phyloP scores from a whole-genome alignment of 2,329 filamentous ascomycete species.

The Calonectria honghensis region DNA sequence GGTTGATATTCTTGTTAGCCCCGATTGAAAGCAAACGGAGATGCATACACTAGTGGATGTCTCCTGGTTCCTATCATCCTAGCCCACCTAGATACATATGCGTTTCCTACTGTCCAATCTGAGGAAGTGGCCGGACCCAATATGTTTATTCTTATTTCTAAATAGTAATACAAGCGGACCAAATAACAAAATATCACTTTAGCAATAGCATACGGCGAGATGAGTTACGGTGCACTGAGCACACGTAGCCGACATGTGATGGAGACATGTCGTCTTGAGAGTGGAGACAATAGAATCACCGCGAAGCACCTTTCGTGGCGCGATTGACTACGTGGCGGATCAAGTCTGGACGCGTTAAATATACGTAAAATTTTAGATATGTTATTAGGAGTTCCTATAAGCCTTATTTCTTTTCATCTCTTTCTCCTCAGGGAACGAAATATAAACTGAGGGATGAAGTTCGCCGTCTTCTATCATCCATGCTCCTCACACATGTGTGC shows the following conservation, averaged over 20 bases:
- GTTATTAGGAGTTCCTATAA: no score
- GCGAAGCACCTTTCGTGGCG: background rate
- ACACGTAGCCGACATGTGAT: background rate
- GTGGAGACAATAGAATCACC: background rate
- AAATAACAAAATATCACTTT: background rate
- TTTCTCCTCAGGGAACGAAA: background rate
- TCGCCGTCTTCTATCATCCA: background rate
- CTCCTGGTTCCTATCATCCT: background rate
- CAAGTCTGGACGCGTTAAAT: background rate
- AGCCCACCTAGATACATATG: background rate
- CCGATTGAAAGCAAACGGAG: background rate
- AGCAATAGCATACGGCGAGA: background rate
- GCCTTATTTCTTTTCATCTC: background rate
- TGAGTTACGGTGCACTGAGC: background rate
- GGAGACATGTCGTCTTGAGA: background rate
- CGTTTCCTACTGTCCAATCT: background rate
- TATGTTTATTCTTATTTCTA: background rate
- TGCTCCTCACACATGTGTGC: background rate
- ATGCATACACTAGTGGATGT: background rate
- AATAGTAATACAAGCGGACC: background rate
- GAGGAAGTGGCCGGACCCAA: background rate
- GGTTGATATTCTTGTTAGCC: background rate
- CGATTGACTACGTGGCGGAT: constrained; percentile 1
- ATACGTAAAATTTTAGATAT: no score
- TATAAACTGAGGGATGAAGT: background rate